Evolutionary conservation across 768 basidiomycete genomes (phyloP), one percentile per base, ranked within the genome.

Genomic region (Asterophora lycoperdoides): DNA sequence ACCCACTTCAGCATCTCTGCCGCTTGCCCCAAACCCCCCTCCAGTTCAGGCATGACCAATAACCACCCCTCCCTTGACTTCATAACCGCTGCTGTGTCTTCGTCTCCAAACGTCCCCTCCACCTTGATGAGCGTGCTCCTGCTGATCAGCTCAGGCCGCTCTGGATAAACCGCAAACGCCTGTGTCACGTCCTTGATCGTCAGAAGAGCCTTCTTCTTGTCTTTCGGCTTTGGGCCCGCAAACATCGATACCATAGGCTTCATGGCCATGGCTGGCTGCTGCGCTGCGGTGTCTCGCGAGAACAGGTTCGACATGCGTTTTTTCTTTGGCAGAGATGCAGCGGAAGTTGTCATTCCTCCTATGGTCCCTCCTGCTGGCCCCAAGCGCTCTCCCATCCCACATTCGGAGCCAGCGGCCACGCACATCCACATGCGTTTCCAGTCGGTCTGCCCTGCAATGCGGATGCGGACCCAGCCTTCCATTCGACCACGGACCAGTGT

Each of bases 391-490:
- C 34, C 52, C 2, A 62, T 34, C n/a, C 44, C 29, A 44, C 53
- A 58, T 32, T 69, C 67, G n/a, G 65, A 59, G 5, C 75, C 78
- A 41, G 78, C 76, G 51, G 71, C 73, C 5, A 96, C 70, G 5
- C 85, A 79, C 73, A 90, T 80, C 89, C 91, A 98, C 38, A 93
- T 76, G 35, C 82, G 78, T 64, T 93, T 93, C 95, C 95, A 98
- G 56, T 96, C 93, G 0, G 90, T 93, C 58, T 93, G 92, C n/a
- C 95, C 94, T n/a, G 93, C 87, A 33, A 97, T 75, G 38, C 95
- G 84, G 39, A 93, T 77, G 56, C 86, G 80, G 14, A 92, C 86
- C 89, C 89, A 93, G 1, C 94, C 95, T 64, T 97, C 94, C 74
- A 93, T 78, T 50, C 79, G 78, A 8, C 89, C 86, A 40, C 79